Evolutionary conservation across 331 rosid genomes (phyloP), one percentile per base, ranked within the genome.

Genomic region (Pyrus hybrid): DNA sequence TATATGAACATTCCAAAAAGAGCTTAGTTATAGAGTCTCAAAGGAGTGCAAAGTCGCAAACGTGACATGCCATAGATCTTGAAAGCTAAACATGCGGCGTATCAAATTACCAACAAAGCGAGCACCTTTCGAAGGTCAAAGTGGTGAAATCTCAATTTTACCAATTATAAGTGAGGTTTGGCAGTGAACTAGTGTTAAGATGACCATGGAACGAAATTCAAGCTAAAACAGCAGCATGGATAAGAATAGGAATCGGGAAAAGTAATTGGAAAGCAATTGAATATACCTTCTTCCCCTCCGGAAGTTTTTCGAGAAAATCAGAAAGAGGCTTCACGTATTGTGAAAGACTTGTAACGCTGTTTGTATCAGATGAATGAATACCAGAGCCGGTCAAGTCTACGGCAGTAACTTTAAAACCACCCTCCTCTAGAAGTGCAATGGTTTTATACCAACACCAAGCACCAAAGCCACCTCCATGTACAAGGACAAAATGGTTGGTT

Each of bases 381-480:
- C 99, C 99, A 43, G 97, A 92, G 74, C 99, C 99, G 41, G 96
- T 85, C 81, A 95, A 87, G 82, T 95, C 98, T 67, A 95, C 76
- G 56, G 99, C 99, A 72, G 93, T 65, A 13, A 91, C 99, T 77
- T 82, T 89, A 76, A 83, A 95, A 74, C 99, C 96, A 41, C 84
- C 88, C 80, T 95, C 98, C 85, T 95, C 97, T 29, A 95, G 82
- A 79, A 90, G 98, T n/a, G 99, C 97, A 71, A 95, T 95, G 57
- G 98, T 89, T 87, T 95, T 95, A 81, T 95, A 95, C 99, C 99
- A 95, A 82, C 99, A 95, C 99, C 99, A 95, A 22, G 99, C 99
- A 71, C 99, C 99, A 66, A 92, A 95, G 51, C 99, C 99, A 45
- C 99, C 99, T 71, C 99, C 99, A 73, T 95, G 99, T 49, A 95